Percentiles rank a stretch among this genome's conserved stretches.
Evolutionary conservation across 768 basidiomycete genomes (phyloP).

Genomic region (Galerina sulciceps): DNA sequence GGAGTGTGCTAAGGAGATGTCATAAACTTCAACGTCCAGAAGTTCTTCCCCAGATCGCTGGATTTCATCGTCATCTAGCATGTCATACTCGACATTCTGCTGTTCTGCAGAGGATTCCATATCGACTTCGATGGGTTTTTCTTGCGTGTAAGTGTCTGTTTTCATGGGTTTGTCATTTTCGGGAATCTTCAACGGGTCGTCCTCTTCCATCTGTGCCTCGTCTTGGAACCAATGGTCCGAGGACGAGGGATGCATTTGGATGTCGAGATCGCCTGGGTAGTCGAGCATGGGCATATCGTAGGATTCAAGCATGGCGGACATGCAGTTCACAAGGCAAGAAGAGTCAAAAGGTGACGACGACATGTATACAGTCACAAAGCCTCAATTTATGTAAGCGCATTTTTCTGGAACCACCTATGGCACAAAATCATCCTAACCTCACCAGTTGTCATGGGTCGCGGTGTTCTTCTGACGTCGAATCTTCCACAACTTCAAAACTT

Average conservation of each 20-base stretch:
- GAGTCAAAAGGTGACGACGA: not conserved
- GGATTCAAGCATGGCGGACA: slow-evolving; percentile 51
- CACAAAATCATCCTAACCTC: not conserved
- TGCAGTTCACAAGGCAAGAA: slow-evolving; percentile 17
- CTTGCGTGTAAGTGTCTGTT: slow-evolving; percentile 21
- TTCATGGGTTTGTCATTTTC: slow-evolving; percentile 19
- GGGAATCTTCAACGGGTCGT: slow-evolving; percentile 25
- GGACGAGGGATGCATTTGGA: slow-evolving; percentile 57
- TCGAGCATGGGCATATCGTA: slow-evolving; percentile 72
- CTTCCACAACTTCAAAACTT: slow-evolving; percentile 96
- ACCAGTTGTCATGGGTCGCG: slow-evolving; percentile 51
- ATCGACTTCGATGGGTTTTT: slow-evolving; percentile 61
- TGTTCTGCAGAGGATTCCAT: slow-evolving; percentile 61
- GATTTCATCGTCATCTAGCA: slow-evolving; percentile 47
- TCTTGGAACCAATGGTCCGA: slow-evolving; percentile 56
- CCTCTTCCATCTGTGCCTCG: slow-evolving; percentile 67
- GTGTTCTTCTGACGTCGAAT: slow-evolving; percentile 82
- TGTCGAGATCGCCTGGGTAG: slow-evolving; percentile 59
- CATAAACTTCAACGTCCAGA: slow-evolving; percentile 54
- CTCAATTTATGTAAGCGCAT: not conserved
- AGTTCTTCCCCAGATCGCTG: slow-evolving; percentile 34
- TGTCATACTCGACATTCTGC: slow-evolving; percentile 57
- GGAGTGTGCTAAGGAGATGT: slow-evolving; percentile 33
- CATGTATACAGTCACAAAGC: not conserved
- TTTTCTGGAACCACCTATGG: not conserved